Evolutionary conservation across 164 flowering plant species (phyloP), one percentile per base, ranked within the genome.

Genomic region (Sextonia rubra): DNA sequence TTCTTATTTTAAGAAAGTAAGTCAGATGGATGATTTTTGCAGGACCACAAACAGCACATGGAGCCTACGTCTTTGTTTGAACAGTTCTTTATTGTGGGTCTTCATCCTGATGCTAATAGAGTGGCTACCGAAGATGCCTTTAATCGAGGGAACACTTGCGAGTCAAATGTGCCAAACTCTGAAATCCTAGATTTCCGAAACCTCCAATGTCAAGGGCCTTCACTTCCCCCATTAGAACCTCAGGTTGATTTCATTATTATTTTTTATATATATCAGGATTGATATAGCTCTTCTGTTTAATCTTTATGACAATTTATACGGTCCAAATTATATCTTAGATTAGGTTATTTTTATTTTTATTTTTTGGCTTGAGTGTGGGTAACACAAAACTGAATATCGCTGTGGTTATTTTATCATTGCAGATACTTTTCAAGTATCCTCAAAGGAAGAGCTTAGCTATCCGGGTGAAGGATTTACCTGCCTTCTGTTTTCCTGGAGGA

Each of bases 401-500:
- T 37, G 5, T 37, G 11, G 8, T 37, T 37, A 37, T 37, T 37
- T 37, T 8, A 37, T 37, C 44, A 22, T 44, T 74, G 77, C 88
- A 94, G 97, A 80, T 94, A 68, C 90, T 94, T 63, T 94, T 90
- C 69, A 85, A 81, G 76, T 94, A 92, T 82, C 99, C 99, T 79
- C 94, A 89, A 73, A 88, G 88, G 70, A 91, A 89, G 88, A 87
- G 77, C 78, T 70, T 91, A 75, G 78, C 87, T 44, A 70, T 92
- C 85, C 87, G 86, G 44, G 56, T 76, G 44, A 86, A 86, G 80
- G 97, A 94, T 84, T 79, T 94, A 73, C 85, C 93, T 63, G 79
- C 95, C n/a, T 94, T 94, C 71, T 91, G 97, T 83, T 94, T 94
- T 69, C 97, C 99, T 75, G 91, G 73, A 73, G 97, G 96, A 66